These are phyloP conservation scores for Xylaria nigripes DNA, from an alignment of 495 filamentous ascomycete species.

Conservation along the genomic window DNA sequence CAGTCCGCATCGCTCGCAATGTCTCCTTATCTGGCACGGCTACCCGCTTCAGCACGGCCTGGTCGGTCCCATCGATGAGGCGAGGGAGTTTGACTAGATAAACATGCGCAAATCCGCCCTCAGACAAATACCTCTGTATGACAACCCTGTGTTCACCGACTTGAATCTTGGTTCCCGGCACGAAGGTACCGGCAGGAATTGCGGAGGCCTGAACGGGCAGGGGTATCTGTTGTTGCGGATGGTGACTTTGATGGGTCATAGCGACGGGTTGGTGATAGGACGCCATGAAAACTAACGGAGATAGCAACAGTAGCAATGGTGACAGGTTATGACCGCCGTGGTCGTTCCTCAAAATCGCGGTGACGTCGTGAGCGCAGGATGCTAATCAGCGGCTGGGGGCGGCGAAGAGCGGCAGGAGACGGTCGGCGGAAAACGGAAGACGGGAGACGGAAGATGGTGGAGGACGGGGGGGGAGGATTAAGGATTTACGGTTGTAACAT, in stretches of 20 bases:
- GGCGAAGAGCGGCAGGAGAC: not conserved
- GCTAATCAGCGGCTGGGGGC: not conserved
- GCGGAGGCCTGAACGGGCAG: constrained; percentile 34
- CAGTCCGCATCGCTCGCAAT: constrained; percentile 90
- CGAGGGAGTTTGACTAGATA: constrained; percentile 85
- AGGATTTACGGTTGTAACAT: constrained; percentile 19
- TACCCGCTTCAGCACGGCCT: constrained; percentile 87
- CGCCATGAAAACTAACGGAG: constrained; percentile 28
- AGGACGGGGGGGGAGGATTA: constrained; percentile 7
- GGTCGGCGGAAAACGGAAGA: not conserved
- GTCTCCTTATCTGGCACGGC: constrained; percentile 95
- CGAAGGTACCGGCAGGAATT: constrained; percentile 79
- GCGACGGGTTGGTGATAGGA: constrained; percentile 38
- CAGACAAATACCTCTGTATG: constrained; percentile 97
- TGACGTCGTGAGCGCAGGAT: not conserved
- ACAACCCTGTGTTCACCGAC: constrained; percentile 86
- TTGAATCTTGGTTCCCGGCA: constrained; percentile 90
- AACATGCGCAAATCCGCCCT: constrained; percentile 97
- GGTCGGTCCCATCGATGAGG: constrained; percentile 70
- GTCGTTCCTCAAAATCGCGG: not conserved
- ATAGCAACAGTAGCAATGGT: not conserved
- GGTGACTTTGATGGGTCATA: constrained; percentile 28
- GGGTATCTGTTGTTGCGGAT: constrained; percentile 20
- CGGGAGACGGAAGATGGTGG: constrained; percentile 1
- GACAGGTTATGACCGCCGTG: not conserved